Percentiles rank a stretch among this genome's conserved stretches.
phyloP scores from a whole-genome alignment of 164 flowering plant species.

The Vitis riparia region DNA sequence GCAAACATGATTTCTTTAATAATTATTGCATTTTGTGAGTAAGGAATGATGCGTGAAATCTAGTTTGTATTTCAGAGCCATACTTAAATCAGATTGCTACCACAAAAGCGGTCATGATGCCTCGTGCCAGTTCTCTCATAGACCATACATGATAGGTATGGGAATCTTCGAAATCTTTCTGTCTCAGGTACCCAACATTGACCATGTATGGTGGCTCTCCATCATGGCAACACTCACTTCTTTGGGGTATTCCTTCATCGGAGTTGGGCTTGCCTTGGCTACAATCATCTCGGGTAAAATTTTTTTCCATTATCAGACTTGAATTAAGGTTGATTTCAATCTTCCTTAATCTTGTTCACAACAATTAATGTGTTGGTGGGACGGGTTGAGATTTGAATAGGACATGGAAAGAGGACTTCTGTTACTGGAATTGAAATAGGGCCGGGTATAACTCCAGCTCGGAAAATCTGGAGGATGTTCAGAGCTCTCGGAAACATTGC shows the following conservation, averaged over 20 bases:
- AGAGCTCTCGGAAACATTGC: constrained; percentile 58
- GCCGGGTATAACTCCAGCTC: constrained; percentile 23
- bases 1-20: no score
- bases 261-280: constrained; percentile 36
- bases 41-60: no score
- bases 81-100: constrained; percentile 43
- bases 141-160: constrained; percentile 37
- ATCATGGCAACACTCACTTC: constrained; percentile 48
- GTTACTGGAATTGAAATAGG: constrained; percentile 40
- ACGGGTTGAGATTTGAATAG: constrained; percentile 14
- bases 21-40: no score
- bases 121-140: constrained; percentile 25
- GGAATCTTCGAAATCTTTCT: constrained; percentile 40
- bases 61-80: constrained; percentile 29
- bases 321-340: no score
- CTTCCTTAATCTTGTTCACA: no score
- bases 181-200: constrained; percentile 54
- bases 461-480: constrained; percentile 48
- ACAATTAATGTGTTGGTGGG: no score
- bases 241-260: constrained; percentile 45
- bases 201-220: constrained; percentile 50
- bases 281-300: constrained; percentile 30
- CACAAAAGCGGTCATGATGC: constrained; percentile 37
- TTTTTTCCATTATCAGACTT: no score
- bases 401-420: constrained; percentile 30